Base-by-base conservation (phyloP, 2,329 filamentous ascomycete genomes). In the Hansfordia pulvinata region DNA sequence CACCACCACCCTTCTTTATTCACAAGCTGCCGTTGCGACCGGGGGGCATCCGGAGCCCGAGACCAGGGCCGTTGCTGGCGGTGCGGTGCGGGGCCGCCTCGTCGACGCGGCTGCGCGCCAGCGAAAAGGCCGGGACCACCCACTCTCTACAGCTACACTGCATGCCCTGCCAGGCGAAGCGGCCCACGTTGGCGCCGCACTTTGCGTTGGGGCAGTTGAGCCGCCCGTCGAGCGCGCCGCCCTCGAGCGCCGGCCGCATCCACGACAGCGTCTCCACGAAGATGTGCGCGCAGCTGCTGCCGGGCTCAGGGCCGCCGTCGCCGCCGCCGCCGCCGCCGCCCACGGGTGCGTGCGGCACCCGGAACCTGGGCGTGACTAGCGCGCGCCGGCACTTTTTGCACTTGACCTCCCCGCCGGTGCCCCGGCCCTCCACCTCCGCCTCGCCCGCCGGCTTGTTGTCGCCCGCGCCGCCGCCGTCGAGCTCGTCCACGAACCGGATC, bases 151-250 rank as follows among this genome's bases (percentile, higher is more conserved):
- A 98, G 46, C 75, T 90, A 56, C 90, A 98, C 49, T 75, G 76
- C 64, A 94, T 78, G 10, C 90, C 90, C 49, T 92, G 84, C 90
- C 90, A 98, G 27, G 88, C 81, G 47, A 94, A 98, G 41, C 90
- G 81, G 20, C 90, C 90, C 25, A 96, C 72, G 27, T 83, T 84
- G 20, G 81, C 74, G 24, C 69, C 72, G 51, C 90, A 98, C 43
- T 77, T 79, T 7, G 49, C 32, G 39, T 76, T 80, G 8, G 90
- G 88, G 44, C 90, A 98, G 31, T 75, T 69, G 17, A 98, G 62
- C 8, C 88, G 74, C 14, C 90, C 90, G 33, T 86, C 82, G 14
- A 96, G 63, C 34, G 76, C 71, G 16, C 82, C 85, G 42, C 80
- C 69, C 41, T 86, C 80, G 3, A 98, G 70, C 42, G 77, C 76